Percentiles rank a stretch among this genome's conserved stretches.
Conservation (phyloP, 2,329 filamentous ascomycete genomes). For the Furcasterigmium sp. region DNA sequence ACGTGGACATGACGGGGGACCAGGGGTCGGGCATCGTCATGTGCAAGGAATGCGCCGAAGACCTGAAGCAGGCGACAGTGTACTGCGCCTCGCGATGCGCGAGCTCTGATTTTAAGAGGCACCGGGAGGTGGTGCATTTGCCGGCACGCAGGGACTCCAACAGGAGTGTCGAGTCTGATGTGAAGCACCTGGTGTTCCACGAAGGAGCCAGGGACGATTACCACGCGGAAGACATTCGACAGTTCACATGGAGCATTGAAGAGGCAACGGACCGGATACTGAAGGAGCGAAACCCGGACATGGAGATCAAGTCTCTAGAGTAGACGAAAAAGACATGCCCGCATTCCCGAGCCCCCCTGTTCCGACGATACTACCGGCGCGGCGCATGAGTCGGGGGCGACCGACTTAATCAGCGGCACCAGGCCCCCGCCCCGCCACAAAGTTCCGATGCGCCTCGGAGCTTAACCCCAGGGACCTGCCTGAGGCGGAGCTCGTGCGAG, state of each 20-base stretch:
- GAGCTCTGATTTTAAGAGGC: slow-evolving; percentile 31
- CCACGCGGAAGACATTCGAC: slow-evolving; percentile 10
- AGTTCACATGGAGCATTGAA: slow-evolving; percentile 9
- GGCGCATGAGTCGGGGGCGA: no score
- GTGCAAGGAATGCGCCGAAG: slow-evolving; percentile 35
- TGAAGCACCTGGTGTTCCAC: slow-evolving; percentile 15
- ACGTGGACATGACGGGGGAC: slow-evolving; percentile 28
- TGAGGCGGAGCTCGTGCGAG: no score
- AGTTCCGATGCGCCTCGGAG: no score
- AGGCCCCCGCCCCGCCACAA: no score
- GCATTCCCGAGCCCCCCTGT: no score
- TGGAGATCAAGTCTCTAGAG: background rate
- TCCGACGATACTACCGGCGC: no score
- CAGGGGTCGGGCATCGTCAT: slow-evolving; percentile 24
- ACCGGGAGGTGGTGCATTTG: slow-evolving; percentile 29
- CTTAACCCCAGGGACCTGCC: no score
- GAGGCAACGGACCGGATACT: slow-evolving; percentile 10
- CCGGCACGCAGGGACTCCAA: slow-evolving; percentile 16
- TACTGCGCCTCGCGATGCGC: slow-evolving; percentile 40
- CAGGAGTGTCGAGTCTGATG: slow-evolving; percentile 16
- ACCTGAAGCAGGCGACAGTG: slow-evolving; percentile 25
- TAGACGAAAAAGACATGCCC: no score
- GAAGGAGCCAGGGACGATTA: slow-evolving; percentile 12
- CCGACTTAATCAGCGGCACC: no score
- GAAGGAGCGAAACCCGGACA: slow-evolving; percentile 9